Conservation (phyloP, 2,329 filamentous ascomycete species). For the Hypoxylon sp. region DNA sequence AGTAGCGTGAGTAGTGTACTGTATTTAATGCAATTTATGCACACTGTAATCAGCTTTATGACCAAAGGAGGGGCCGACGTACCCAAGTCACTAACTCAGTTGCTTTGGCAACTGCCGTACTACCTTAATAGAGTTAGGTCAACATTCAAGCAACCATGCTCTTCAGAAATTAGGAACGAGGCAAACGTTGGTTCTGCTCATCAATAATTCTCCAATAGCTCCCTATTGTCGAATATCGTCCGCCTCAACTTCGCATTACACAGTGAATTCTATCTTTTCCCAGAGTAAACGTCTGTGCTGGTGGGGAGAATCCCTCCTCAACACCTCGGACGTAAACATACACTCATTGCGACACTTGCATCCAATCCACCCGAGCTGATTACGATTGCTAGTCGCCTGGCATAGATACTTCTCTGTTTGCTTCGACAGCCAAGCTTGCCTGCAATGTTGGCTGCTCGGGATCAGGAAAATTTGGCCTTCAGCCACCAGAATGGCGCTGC, state of each 20-base stretch:
- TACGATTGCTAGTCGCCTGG: neutral
- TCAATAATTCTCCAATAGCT: conserved; percentile 22
- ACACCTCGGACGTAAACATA: conserved; percentile 26
- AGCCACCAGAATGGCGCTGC: conserved; percentile 79
- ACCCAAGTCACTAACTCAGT: conserved; percentile 25
- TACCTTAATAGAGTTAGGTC: conserved; percentile 36
- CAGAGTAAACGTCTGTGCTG: conserved; percentile 31
- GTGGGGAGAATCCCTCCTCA: conserved; percentile 32
- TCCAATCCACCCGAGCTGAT: conserved; percentile 3
- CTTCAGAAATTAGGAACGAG: conserved; percentile 27
- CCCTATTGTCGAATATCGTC: conserved; percentile 17
- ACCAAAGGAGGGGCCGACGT: conserved; percentile 15
- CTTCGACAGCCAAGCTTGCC: conserved; percentile 38
- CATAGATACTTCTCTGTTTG: neutral
- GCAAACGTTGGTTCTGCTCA: conserved; percentile 24
- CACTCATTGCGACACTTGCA: conserved; percentile 25
- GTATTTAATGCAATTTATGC: neutral
- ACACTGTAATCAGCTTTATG: conserved; percentile 12
- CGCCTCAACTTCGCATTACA: conserved; percentile 19
- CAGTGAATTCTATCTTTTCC: conserved; percentile 3
- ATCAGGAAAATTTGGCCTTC: conserved; percentile 91
- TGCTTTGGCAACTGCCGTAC: conserved; percentile 40
- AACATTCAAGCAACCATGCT: conserved; percentile 34
- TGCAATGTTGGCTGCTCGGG: conserved; percentile 81
- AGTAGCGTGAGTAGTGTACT: neutral